phyloP scores from a whole-genome alignment of 805 yeast genomes.

The Candida sanyiensis region DNA sequence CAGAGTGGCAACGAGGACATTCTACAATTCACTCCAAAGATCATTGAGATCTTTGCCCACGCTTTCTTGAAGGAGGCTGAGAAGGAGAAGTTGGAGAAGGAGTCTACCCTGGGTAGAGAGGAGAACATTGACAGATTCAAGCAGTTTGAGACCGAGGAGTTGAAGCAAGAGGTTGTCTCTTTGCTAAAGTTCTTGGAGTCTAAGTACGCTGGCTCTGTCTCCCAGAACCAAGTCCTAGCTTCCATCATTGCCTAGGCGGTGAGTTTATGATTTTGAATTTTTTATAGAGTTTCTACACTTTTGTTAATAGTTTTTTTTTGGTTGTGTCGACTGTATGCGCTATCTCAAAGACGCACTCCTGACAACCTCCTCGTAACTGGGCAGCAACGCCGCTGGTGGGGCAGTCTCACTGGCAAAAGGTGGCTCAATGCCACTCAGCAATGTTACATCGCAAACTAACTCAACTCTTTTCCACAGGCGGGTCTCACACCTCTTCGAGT shows the following conservation, averaged over 20 bases:
- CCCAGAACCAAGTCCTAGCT: conserved; percentile 35
- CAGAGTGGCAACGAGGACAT: conserved; percentile 54
- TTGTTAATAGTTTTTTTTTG: neutral
- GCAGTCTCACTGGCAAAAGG: conserved; percentile 11
- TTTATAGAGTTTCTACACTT: conserved; percentile 1
- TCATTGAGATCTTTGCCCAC: conserved; percentile 61
- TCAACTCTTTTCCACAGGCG: neutral
- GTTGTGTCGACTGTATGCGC: too few relatives aligned
- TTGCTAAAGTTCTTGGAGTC: conserved; percentile 69
- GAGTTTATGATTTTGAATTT: neutral
- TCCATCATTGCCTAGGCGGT: conserved; percentile 24
- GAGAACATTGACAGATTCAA: conserved; percentile 69
- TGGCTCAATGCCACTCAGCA: conserved; percentile 12
- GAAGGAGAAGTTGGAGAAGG: conserved; percentile 59
- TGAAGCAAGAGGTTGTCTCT: conserved; percentile 57
- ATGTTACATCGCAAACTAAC: conserved; percentile 2
- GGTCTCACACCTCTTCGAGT: neutral
- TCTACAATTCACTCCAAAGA: conserved; percentile 47
- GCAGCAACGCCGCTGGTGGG: conserved; percentile 8
- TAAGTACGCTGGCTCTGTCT: conserved; percentile 57
- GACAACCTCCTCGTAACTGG: conserved; percentile 9
- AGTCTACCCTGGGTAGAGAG: conserved; percentile 82
- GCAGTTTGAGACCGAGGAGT: conserved; percentile 70
- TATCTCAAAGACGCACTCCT: neutral
- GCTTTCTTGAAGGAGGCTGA: conserved; percentile 75